Conservation (phyloP, 129 eudicot genomes). For the carrot (Daucus carota) region DNA sequence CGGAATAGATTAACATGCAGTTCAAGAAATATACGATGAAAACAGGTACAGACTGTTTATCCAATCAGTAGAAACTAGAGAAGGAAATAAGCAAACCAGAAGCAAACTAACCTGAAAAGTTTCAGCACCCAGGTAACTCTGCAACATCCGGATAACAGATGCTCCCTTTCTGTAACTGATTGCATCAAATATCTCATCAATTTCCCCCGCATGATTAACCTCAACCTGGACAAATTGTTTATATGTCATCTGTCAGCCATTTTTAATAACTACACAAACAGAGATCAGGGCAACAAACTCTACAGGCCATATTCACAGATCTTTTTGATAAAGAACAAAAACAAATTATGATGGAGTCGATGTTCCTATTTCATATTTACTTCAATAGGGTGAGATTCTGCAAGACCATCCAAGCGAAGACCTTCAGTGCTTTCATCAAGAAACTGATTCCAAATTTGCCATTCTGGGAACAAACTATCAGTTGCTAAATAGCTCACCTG, state of each 20-base stretch:
- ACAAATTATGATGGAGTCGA: constrained; percentile 3
- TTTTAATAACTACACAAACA: constrained; percentile 3
- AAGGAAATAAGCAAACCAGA: neutral
- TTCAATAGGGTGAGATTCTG: constrained; percentile 99
- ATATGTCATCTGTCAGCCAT: constrained; percentile 7
- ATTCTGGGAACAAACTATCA: constrained; percentile 90
- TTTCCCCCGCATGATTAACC: constrained; percentile 84
- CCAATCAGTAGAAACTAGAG: neutral
- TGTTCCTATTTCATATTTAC: constrained; percentile 16
- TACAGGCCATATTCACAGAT: neutral
- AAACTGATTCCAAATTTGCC: constrained; percentile 99
- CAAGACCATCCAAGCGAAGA: constrained; percentile 94
- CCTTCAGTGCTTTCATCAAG: constrained; percentile 92
- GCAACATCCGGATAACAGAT: constrained; percentile 93
- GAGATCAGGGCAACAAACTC: neutral
- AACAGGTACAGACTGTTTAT: neutral
- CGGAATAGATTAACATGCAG: neutral
- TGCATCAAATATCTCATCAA: constrained; percentile 98
- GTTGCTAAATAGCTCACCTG: constrained; percentile 94
- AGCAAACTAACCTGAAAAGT: constrained; percentile 61
- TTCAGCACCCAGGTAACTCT: constrained; percentile 90
- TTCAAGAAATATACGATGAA: neutral
- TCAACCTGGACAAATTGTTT: constrained; percentile 57
- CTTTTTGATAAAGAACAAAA: neutral
- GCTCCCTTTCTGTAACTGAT: constrained; percentile 96